Percentiles rank a stretch among this genome's conserved stretches.
phyloP scores from a whole-genome alignment of 495 filamentous ascomycete species.

The Patellaria atrata region DNA sequence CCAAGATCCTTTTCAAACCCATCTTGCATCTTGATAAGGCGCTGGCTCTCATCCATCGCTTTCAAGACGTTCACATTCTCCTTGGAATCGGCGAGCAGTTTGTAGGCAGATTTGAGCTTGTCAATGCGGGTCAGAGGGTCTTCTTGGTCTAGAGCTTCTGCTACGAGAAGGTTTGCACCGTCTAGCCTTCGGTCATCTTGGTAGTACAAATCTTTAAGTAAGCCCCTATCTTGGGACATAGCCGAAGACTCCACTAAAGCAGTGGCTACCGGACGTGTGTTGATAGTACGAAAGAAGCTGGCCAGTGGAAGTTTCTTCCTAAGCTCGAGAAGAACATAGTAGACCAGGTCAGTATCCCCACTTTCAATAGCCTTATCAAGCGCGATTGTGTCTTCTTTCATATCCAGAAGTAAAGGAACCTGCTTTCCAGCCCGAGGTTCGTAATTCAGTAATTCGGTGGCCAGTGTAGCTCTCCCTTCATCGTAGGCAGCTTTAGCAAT shows the following conservation, averaged over 20 bases:
- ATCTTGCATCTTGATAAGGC: conserved; percentile 73
- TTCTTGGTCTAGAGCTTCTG: conserved; percentile 58
- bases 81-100: conserved; percentile 69
- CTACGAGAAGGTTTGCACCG: conserved; percentile 71
- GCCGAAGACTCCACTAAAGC: conserved; percentile 82
- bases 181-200: conserved; percentile 90
- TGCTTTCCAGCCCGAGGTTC: conserved; percentile 89
- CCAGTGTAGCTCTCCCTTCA: conserved; percentile 73
- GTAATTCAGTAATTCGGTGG: conserved; percentile 81
- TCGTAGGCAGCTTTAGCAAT: conserved; percentile 94
- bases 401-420: conserved; percentile 82
- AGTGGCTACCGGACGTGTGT: conserved; percentile 69
- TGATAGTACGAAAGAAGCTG: conserved; percentile 86
- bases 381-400: conserved; percentile 92
- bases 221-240: conserved; percentile 54
- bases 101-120: conserved; percentile 72
- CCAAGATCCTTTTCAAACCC: conserved; percentile 65
- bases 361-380: conserved; percentile 95
- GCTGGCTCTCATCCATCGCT: conserved; percentile 59
- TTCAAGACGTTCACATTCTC: conserved; percentile 63
- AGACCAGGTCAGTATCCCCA: conserved; percentile 84
- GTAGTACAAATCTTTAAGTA: conserved; percentile 93
- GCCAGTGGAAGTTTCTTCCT: conserved; percentile 84
- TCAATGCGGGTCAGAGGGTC: conserved; percentile 51
- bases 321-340: conserved; percentile 75